These are phyloP conservation scores for Fusarium cyanostomum DNA, from an alignment of 2,329 filamentous ascomycete genomes.

Conservation along the genomic window DNA sequence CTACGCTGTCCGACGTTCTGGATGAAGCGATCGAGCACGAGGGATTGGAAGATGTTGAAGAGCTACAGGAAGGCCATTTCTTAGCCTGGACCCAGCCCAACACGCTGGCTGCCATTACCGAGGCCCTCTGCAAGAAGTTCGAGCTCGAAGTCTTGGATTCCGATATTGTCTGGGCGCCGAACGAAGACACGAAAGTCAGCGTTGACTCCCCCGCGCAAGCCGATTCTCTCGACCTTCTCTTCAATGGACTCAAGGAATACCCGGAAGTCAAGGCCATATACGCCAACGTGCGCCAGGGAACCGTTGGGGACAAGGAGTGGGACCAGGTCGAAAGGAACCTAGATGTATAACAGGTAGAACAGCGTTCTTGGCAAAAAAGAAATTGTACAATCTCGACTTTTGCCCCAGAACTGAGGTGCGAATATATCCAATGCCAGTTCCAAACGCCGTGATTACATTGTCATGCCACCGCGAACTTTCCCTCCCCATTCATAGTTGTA, in stretches of 20 bases:
- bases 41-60: constrained; percentile 78
- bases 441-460: constrained; percentile 40
- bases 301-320: constrained; percentile 64
- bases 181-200: constrained; percentile 77
- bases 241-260: constrained; percentile 70
- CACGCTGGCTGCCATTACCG: constrained; percentile 46
- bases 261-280: constrained; percentile 82
- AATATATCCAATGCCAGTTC: constrained; percentile 32
- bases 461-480: constrained; percentile 15
- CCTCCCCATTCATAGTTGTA: constrained; percentile 29
- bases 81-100: constrained; percentile 62
- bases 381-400: constrained; percentile 33
- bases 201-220: constrained; percentile 67
- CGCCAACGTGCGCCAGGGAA: constrained; percentile 69
- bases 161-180: constrained; percentile 87
- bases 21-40: constrained; percentile 81
- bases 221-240: constrained; percentile 66
- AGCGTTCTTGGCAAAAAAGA: constrained; percentile 26
- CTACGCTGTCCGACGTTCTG: constrained; percentile 77
- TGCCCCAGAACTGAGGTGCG: constrained; percentile 28
- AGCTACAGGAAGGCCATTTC: constrained; percentile 73
- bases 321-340: constrained; percentile 61
- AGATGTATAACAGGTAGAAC: constrained; percentile 53
- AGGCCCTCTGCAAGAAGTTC: constrained; percentile 67
- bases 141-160: constrained; percentile 74